Percentiles rank a stretch among this genome's conserved stretches.
phyloP scores from a whole-genome alignment of 2,329 filamentous ascomycete genomes.

The Nannizziopsis arthrosporioides region DNA sequence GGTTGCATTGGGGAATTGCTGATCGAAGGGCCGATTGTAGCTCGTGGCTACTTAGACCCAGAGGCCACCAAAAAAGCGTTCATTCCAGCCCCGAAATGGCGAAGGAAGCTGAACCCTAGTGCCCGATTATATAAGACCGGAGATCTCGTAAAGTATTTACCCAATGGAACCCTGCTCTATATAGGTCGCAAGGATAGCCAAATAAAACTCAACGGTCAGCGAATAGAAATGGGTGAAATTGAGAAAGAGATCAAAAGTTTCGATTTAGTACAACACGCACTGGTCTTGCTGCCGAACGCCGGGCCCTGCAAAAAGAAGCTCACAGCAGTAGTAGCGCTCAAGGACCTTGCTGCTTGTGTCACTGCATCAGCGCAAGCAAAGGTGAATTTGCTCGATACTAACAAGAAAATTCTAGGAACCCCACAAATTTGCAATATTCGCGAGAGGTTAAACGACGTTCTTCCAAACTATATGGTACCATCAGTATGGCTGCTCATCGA shows the following conservation, averaged over 20 bases:
- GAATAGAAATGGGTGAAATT: slow-evolving; percentile 77
- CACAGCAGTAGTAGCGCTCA: no score
- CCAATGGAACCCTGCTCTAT: slow-evolving; percentile 62
- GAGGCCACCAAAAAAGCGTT: slow-evolving; percentile 16
- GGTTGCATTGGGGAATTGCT: slow-evolving; percentile 33
- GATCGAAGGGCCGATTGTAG: slow-evolving; percentile 29
- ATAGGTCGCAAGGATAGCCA: slow-evolving; percentile 68
- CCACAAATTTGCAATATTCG: neutral
- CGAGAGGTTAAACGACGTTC: neutral
- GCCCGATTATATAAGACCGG: slow-evolving; percentile 62
- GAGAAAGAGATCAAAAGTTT: slow-evolving; percentile 41
- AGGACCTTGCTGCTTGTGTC: no score
- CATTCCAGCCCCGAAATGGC: slow-evolving; percentile 17
- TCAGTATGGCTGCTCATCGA: slow-evolving; percentile 10
- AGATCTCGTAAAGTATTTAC: slow-evolving; percentile 60
- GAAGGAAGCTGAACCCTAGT: slow-evolving; percentile 15
- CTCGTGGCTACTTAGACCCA: slow-evolving; percentile 26
- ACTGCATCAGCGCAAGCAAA: no score
- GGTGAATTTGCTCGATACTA: no score
- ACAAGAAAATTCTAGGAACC: neutral
- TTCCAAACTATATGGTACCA: slow-evolving; percentile 15
- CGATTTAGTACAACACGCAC: slow-evolving; percentile 25
- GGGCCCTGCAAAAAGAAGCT: no score
- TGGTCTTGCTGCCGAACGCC: no score
- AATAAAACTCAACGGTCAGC: slow-evolving; percentile 73